Base-by-base conservation (phyloP, 176 grass and related monocot genomes). In the Avena sativa region DNA sequence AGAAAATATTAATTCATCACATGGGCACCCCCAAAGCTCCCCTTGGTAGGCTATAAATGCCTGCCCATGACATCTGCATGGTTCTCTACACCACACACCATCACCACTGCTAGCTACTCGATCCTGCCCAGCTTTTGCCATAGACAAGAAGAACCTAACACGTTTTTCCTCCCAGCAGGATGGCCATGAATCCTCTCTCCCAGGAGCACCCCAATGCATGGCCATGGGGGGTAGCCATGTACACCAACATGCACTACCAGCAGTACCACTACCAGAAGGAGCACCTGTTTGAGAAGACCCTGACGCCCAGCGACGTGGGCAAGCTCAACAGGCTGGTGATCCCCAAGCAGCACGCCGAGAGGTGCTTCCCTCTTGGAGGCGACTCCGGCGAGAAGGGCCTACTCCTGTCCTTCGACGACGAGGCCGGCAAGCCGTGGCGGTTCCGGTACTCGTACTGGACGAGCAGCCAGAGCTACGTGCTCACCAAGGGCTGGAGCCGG, bases 371-470 rank as follows among this genome's bases (percentile, higher is more conserved):
- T 10, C 93, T 98, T 12, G 82, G 78, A 21, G 84, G 81, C 10
- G 91, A 89, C 50, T 88, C 93, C n/a, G 89, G 89, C 19, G 95
- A 95, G 52, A 98, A 98, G 68, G 93, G 89, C 73, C 81, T 95
- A 32, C 81, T 95, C 81, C 82, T 98, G 65, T 92, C 82, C 44
- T 95, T 95, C 32, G 93, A 98, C 67, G 95, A 98, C 83, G 95
- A 98, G 71, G 84, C 95, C 0, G 91, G 93, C 14, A 95, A 92
- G 88, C 78, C 81, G 0, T 98, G 95, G 95, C 83, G 90, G 70
- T 98, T 98, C 89, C 85, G 95, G 75, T 98, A 98, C 89, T 95
- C 93, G 15, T 98, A 98, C 90, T 98, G 95, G 95, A 95, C 91
- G 8, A 98, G 95, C 85, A 98, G 95, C 91, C 95, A 98, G 88